A percentile compares a stretch with the other conserved stretches of the same genome.
phyloP scores from a whole-genome alignment of 805 yeast species.

The Zygosaccharomyces kombuchaensis region DNA sequence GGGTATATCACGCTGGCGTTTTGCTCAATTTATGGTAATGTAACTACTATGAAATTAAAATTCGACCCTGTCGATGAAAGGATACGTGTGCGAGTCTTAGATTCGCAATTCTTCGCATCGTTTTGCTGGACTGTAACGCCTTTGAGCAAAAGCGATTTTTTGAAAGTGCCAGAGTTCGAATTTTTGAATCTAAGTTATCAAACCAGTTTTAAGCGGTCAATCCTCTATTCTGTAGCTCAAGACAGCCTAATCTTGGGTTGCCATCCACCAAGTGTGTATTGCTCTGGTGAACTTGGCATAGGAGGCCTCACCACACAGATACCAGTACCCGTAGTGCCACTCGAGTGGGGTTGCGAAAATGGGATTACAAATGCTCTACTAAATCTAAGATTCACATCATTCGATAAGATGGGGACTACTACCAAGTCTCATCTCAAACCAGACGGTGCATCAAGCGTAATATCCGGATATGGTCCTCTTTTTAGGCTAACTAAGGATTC shows the following conservation, averaged over 20 bases:
- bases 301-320: constrained; percentile 27
- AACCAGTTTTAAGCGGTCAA: constrained; percentile 14
- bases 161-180: constrained; percentile 21
- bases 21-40: constrained; percentile 22
- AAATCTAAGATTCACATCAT: constrained; percentile 21
- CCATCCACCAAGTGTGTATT: constrained; percentile 12
- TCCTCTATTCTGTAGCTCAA: constrained; percentile 16
- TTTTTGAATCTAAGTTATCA: constrained; percentile 23
- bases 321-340: constrained; percentile 24
- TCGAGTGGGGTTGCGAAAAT: constrained; percentile 14
- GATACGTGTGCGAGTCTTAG: constrained; percentile 9
- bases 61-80: not conserved
- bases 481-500: constrained; percentile 1
- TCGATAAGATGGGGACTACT: constrained; percentile 13
- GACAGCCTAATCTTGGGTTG: constrained; percentile 20
- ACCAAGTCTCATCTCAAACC: not conserved
- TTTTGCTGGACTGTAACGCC: constrained; percentile 19
- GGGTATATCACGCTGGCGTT: constrained; percentile 17
- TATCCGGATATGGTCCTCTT: constrained; percentile 6
- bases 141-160: constrained; percentile 18
- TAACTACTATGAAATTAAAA: constrained; percentile 17
- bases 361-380: constrained; percentile 5
- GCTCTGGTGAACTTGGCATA: constrained; percentile 25
- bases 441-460: not conserved
- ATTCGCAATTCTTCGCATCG: constrained; percentile 21